Evolutionary conservation across 139 green algal species (phyloP).

Genomic region (Closterium sp.): DNA sequence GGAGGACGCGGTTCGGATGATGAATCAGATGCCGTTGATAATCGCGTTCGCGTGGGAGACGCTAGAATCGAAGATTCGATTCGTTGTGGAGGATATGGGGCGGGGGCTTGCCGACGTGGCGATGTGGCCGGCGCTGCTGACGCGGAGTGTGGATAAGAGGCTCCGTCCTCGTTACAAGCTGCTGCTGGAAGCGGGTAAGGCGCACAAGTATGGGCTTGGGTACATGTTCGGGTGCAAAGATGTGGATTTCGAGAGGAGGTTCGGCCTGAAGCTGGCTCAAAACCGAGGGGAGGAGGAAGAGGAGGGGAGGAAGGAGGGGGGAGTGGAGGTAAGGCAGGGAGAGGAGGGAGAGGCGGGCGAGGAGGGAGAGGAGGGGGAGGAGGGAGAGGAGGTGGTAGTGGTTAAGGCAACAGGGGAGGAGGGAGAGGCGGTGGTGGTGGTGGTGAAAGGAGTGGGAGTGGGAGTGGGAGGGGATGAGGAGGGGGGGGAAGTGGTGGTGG

Average conservation of each 20-base stretch:
- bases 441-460: background rate
- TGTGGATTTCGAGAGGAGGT: background rate
- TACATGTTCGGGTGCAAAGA: background rate
- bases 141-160: background rate
- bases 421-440: background rate
- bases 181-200: background rate
- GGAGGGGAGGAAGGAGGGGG: too few species aligned
- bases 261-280: background rate
- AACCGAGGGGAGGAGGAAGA: background rate
- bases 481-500: background rate
- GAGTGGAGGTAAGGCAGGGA: too few species aligned
- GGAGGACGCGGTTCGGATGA: background rate
- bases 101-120: background rate
- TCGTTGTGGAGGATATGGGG: background rate
- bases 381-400: background rate
- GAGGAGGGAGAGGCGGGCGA: too few species aligned
- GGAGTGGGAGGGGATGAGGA: background rate
- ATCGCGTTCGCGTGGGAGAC: background rate
- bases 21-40: background rate
- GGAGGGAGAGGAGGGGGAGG: too few species aligned
- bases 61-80: background rate
- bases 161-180: background rate
- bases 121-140: background rate
- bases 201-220: background rate
- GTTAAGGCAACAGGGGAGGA: background rate